Conservation (phyloP, 1,284 basidiomycete genomes). For the Gomphus bonarii region DNA sequence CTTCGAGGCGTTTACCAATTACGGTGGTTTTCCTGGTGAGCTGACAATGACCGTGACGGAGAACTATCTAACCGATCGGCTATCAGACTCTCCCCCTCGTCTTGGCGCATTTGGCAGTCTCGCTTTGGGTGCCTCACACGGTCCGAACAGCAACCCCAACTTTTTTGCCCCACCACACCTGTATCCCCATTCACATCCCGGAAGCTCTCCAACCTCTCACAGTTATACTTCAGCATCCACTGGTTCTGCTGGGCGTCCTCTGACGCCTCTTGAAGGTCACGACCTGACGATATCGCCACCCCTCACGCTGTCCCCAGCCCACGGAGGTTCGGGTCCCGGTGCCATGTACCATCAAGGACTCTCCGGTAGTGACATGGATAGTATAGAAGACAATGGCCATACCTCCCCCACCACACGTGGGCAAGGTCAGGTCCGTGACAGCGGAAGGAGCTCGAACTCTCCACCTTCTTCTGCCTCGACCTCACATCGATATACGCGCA, state of each 20-base stretch:
- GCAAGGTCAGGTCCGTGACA: background rate
- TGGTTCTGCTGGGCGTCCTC: constrained; percentile 1
- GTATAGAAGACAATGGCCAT: background rate
- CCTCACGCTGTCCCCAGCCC: background rate
- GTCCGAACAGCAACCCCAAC: background rate
- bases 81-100: background rate
- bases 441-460: background rate
- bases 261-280: constrained; percentile 2
- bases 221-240: background rate
- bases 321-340: background rate
- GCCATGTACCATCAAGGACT: background rate
- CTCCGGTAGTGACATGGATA: background rate
- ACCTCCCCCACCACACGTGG: constrained; percentile 4
- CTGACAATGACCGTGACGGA: background rate
- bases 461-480: background rate
- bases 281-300: constrained; percentile 6
- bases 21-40: background rate
- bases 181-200: background rate
- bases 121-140: background rate
- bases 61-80: background rate
- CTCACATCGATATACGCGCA: background rate
- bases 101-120: background rate
- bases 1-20: constrained; percentile 7
- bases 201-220: constrained; percentile 5
- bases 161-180: background rate